Evolutionary conservation across 805 yeast genomes (phyloP).

Genomic region (Candida ipomoeae): DNA sequence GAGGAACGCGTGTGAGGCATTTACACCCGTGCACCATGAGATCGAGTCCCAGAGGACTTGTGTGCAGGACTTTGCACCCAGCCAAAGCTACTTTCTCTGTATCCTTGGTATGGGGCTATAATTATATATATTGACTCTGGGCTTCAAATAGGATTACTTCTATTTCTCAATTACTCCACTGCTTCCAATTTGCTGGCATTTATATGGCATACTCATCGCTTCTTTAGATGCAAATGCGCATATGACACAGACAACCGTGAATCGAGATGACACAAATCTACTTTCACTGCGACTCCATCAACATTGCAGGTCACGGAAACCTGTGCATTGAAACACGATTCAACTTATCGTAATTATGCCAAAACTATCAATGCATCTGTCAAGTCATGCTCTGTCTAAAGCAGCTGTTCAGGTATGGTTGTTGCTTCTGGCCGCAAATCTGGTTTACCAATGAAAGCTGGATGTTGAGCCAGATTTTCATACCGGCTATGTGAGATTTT

Average conservation of each 20-base stretch:
- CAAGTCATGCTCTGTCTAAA: neutral
- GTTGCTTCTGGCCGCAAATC: neutral
- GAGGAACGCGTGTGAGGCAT: constrained; percentile 1
- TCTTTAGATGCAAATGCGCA: too few relatives aligned
- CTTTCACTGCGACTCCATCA: neutral
- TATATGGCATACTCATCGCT: too few relatives aligned
- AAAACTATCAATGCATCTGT: neutral
- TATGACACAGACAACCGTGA: too few relatives aligned
- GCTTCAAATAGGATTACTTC: too few relatives aligned
- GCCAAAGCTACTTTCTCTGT: neutral
- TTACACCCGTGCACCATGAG: neutral
- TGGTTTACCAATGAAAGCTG: neutral
- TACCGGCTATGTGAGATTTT: neutral
- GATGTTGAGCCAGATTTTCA: neutral
- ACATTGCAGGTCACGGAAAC: neutral
- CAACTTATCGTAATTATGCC: neutral
- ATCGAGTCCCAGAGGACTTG: neutral
- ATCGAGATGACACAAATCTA: too few relatives aligned
- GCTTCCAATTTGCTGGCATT: too few relatives aligned
- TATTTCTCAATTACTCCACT: too few relatives aligned
- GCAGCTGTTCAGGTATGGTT: neutral
- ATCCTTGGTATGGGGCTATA: too few relatives aligned
- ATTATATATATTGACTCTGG: too few relatives aligned
- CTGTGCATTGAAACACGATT: neutral
- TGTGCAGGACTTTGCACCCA: neutral